Evolutionary conservation across 2,329 filamentous ascomycete genomes (phyloP), one percentile per base, ranked within the genome.

Genomic region (Teratosphaeria viscida): DNA sequence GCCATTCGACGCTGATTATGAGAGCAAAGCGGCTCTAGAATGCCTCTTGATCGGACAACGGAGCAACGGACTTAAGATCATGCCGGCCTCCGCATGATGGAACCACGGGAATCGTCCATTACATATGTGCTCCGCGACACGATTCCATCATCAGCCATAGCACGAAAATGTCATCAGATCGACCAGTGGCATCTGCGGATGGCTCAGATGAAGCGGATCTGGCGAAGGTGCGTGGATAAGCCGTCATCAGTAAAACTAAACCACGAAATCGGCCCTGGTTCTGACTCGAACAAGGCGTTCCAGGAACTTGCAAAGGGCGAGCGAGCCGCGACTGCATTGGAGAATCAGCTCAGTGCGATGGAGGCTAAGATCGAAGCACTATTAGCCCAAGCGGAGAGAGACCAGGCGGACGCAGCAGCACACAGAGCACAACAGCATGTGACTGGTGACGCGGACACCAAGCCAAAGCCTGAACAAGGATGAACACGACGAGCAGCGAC

Each of bases 331-430:
- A 73, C 79, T 32, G 79, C 77, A 23, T 70, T 85, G 34, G 82
- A 85, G 67, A 76, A 76, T 61, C 78, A 82, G 64, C 75, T 85
- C 35, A 76, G 76, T 60, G 73, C 73, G 27, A 74, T 85, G 57
- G 82, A 85, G 67, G 75, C 74, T 58, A 81, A 80, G 69, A 82
- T 85, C 55, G 79, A 82, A 63, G 76, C 77, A 53, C 68, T 82
- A 5, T 71, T 82, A 19, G 78, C 76, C 16, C 75, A 77, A 58
- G 77, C 79, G 23, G 77, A 78, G 61, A 72, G 74, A 58, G 73
- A 76, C 3, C 68, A 71, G 68, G 72, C 68, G 53, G 63, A 69
- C 14, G 61, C 63, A 12, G 56, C 43, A n/a, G 43, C 43, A n/a
- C n/a, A n/a, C 19, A 49, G 43, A 49, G n/a, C 43, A 49, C 43